Percentiles rank a stretch among this genome's conserved stretches.
Conservation (phyloP, 1,284 basidiomycete genomes). For the Ceratorhiza oryzae-sativae region DNA sequence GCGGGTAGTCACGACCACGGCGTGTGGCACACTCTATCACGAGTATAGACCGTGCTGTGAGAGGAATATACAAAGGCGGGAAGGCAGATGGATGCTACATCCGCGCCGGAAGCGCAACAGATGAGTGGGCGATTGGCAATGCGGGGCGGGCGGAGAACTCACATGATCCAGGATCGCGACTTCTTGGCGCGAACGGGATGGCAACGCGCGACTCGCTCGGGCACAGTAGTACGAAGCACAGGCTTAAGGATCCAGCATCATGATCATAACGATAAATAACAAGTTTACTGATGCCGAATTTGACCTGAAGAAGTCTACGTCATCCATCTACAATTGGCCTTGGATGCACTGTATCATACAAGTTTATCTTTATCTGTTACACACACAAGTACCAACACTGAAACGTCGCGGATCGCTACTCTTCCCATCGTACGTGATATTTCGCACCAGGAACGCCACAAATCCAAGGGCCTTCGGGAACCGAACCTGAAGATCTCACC, state of each 20-base stretch:
- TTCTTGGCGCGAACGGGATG: neutral
- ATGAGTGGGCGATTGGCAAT: neutral
- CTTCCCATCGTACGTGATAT: constrained; percentile 2
- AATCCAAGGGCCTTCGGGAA: constrained; percentile 54
- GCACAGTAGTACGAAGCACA: no score
- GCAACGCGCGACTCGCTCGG: neutral
- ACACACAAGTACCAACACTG: neutral
- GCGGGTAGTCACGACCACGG: neutral
- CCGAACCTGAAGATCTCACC: constrained; percentile 64
- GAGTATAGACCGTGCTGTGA: neutral
- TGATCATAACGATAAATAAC: no score
- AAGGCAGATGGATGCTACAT: neutral
- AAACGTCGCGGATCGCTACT: neutral
- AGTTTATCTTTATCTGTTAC: no score
- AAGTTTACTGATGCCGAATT: no score
- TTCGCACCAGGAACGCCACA: constrained; percentile 53
- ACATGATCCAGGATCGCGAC: neutral
- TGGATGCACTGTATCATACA: no score
- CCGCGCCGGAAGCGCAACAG: neutral
- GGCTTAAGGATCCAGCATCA: no score
- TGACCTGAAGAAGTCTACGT: no score
- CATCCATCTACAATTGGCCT: no score
- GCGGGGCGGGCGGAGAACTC: neutral
- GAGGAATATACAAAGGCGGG: neutral
- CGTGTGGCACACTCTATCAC: neutral